Conservation (phyloP, 2,329 filamentous ascomycete species). For the Trichophyton verrucosum region DNA sequence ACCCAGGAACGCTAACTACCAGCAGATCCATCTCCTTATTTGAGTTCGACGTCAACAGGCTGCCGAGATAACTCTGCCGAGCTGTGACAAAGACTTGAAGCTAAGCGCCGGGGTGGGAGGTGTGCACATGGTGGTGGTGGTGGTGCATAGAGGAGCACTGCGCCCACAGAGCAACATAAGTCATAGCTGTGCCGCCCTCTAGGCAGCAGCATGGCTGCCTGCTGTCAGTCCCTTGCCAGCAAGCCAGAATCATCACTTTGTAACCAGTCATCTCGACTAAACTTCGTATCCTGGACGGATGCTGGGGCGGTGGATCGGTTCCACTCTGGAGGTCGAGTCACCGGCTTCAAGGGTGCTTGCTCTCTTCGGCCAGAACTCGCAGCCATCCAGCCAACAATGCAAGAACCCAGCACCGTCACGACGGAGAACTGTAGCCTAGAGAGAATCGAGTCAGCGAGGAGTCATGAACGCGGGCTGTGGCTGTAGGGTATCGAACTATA, state of each 20-base stretch:
- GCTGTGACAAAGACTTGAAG: no score
- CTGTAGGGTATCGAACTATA: background rate
- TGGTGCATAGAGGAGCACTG: background rate
- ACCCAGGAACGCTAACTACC: background rate
- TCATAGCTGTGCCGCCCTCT: background rate
- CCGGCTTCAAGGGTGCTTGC: background rate
- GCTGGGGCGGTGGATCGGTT: slow-evolving; percentile 1
- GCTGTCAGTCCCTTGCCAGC: background rate
- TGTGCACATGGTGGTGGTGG: background rate
- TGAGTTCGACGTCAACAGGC: background rate
- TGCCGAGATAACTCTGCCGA: background rate
- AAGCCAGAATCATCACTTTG: background rate
- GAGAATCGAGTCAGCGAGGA: background rate
- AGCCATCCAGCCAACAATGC: background rate
- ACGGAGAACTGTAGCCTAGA: background rate
- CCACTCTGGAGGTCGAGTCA: background rate
- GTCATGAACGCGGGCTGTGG: background rate
- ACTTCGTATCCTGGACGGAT: background rate
- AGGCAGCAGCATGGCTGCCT: background rate
- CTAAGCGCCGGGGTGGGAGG: background rate
- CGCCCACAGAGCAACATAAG: background rate
- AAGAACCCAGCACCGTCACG: background rate
- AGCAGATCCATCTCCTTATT: background rate
- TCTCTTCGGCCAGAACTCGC: background rate
- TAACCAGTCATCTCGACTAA: background rate